Base-by-base conservation (phyloP, 2,329 filamentous ascomycete genomes). In the Calonectria honghensis region DNA sequence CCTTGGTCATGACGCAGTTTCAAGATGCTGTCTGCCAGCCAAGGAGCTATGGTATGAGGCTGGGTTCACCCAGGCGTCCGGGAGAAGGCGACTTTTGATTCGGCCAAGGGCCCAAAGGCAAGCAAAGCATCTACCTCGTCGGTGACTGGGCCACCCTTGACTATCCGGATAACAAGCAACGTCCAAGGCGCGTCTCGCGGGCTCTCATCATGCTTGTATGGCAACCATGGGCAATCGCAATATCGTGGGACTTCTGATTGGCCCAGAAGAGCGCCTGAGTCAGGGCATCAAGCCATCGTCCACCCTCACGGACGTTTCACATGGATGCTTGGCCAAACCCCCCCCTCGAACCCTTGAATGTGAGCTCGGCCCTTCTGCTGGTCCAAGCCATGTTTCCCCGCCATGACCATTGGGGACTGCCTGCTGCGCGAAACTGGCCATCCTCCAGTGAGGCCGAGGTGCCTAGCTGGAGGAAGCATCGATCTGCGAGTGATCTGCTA, bases 231-330 rank as follows among this genome's bases (percentile, higher is more conserved):
- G 3, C 10, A 63, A 31, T 63, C 37, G 16, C 5, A n/a, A 41
- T 6, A 29, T 29, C 24, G 14, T 41, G 4, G 57, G 9, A 16
- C 27, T 24, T 18, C 37, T 29, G 57, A 63, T 41, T 63, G 57
- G 57, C n/a, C 6, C 31, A 14, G 11, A 13, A 39, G 3, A 7
- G 35, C 18, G n/a, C 32, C 16, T 6, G 57, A 63, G 57, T 63
- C 35, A 41, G 14, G 24, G n/a, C 37, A 24, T n/a, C 45, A 24
- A 18, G 45, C 45, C 45, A 16, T 41, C 57, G 13, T 41, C 24
- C 35, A 63, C 57, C 24, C 27, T 39, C 57, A 63, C 57, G 20
- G 57, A 41, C 57, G 57, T 63, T 63, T 63, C 57, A 63, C 24
- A 20, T 10, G 29, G 52, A 57, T 35, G 27, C 31, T 35, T 14